Evolutionary conservation across 2,329 filamentous ascomycete species (phyloP).

Genomic region (Pseudogymnoascus sp.): DNA sequence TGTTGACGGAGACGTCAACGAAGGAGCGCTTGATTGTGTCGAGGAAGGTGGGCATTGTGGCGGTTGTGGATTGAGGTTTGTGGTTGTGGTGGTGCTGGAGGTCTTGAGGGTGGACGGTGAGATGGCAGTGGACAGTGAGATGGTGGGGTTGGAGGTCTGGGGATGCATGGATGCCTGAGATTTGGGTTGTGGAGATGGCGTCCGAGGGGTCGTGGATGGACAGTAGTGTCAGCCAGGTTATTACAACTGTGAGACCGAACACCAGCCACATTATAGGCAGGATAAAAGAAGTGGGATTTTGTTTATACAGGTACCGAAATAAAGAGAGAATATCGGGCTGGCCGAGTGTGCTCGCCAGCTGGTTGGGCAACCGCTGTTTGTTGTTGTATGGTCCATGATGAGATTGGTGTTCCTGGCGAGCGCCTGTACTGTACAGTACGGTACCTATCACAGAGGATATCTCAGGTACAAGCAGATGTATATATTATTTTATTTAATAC

Average conservation of each 20-base stretch:
- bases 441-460: not conserved
- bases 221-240: not conserved
- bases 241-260: not conserved
- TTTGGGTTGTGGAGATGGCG: not conserved
- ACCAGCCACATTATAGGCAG: not conserved
- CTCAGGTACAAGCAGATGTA: not conserved
- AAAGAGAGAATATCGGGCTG: not conserved
- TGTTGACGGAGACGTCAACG: constrained; percentile 68
- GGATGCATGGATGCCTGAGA: constrained; percentile 7
- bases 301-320: not conserved
- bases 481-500: not conserved
- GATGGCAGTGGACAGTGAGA: not conserved
- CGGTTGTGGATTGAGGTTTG: constrained; percentile 4
- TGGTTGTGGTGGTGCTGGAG: not conserved
- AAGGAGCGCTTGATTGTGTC: constrained; percentile 80
- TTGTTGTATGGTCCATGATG: not conserved
- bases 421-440: no score
- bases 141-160: constrained; percentile 3
- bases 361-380: not conserved
- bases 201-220: not conserved
- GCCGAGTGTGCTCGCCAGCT: not conserved
- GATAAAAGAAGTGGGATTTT: not conserved
- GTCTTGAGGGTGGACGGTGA: not conserved
- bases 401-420: not conserved
- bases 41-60: constrained; percentile 57